A percentile compares a stretch with the other conserved stretches of the same genome.
These are phyloP conservation scores for Calonectria fujianensis DNA, from an alignment of 2,329 filamentous ascomycete species.

Conservation along the genomic window DNA sequence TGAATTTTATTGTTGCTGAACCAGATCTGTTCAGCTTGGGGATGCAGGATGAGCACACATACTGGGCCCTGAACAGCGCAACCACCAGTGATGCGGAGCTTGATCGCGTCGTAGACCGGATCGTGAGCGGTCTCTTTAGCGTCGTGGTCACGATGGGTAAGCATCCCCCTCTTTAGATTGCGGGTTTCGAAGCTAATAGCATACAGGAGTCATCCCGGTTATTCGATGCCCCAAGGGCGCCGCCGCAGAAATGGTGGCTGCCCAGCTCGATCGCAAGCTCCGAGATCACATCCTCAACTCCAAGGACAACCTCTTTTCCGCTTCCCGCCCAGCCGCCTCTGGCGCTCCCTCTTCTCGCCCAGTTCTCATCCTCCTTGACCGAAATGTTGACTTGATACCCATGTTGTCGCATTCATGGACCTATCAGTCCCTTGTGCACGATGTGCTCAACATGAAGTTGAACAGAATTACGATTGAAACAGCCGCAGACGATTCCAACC, in stretches of 20 bases:
- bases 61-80: conserved; percentile 96
- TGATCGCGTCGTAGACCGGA: conserved; percentile 89
- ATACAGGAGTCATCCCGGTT: conserved; percentile 88
- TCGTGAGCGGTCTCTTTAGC: conserved; percentile 97
- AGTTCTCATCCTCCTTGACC: conserved; percentile 93
- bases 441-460: conserved; percentile 76
- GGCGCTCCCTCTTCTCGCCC: conserved; percentile 85
- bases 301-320: conserved; percentile 96
- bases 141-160: conserved; percentile 98
- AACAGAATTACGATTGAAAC: conserved; percentile 96
- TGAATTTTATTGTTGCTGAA: conserved; percentile 97
- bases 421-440: conserved; percentile 88
- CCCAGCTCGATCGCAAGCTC: conserved; percentile 95
- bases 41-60: conserved; percentile 92
- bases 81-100: conserved; percentile 93
- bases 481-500: conserved; percentile 84
- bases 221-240: conserved; percentile 95
- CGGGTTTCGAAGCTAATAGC: conserved; percentile 32
- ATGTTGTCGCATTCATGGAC: conserved; percentile 97
- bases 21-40: conserved; percentile 96
- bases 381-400: conserved; percentile 95
- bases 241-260: conserved; percentile 94
- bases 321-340: conserved; percentile 72
- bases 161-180: conserved; percentile 44
- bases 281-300: conserved; percentile 98